Evolutionary conservation across 805 yeast species (phyloP), one percentile per base, ranked within the genome.

Genomic region (Metschnikowia drakensbergensis): DNA sequence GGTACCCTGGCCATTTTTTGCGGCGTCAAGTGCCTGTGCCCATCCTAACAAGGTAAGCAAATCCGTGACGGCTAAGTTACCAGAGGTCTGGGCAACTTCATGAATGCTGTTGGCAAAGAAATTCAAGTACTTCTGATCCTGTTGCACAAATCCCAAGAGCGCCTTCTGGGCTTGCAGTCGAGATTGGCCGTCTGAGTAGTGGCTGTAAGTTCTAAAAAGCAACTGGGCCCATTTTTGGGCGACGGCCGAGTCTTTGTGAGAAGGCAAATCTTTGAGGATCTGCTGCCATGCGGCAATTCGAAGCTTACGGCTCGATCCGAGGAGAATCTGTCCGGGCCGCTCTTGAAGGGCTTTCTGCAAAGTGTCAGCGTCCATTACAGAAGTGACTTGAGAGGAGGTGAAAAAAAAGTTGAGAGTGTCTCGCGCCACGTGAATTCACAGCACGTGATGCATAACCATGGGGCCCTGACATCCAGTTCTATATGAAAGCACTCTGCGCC

Each of bases 21-120:
- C 9, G 6, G 29, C 43, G 8, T 34, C 32, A 25, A 42, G 45
- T 27, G 25, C 37, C n/a, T 42, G 38, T 4, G 72, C 64, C 90
- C 91, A 86, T 13, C 73, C 71, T 36, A 86, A 66, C 26, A 86
- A 63, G 28, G 83, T 75, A 53, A 82, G 61, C 51, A 82, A 68
- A 62, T 82, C 88, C 2, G 79, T 68, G 4, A 76, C 61, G 1
- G 92, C 86, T 49, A 76, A 69, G 34, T 54, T 55, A 41, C 46
- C 25, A n/a, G 74, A 57, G 29, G 64, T 66, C 28, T 53, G 51
- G 13, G 58, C 57, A 11, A 52, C 56, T 2, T 66, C 64, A 23
- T 62, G 47, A 37, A 82, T 68, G 55, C 70, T 79, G 31, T 67
- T 69, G 27, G 63, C 53, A 46, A 75, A 74, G 7, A 61, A 66